Base-by-base conservation (phyloP, 768 basidiomycete species). In the Arthromyces matolae region DNA sequence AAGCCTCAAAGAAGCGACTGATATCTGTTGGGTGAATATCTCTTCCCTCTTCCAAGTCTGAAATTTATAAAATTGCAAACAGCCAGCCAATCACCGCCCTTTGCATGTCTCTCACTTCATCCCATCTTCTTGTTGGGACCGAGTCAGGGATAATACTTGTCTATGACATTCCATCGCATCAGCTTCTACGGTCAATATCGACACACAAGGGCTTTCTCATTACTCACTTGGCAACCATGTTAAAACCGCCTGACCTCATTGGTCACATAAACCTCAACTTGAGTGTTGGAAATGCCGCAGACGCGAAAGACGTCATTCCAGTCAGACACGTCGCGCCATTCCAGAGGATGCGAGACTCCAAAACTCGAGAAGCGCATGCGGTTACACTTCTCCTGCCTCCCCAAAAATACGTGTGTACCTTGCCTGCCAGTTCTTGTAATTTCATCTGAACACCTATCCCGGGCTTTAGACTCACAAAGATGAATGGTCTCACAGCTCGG, bases 161-260 rank as follows among this genome's bases (percentile, higher is more conserved):
- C 31, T 92, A 93, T 63, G 89, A 96, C 52, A 78, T 95, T 24
- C 81, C 90, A 2, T 95, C 95, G 0, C 90, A 93, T 60, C 94
- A 98, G 61, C 81, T 83, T 23, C 70, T 96, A 22, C 86, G 93
- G 37, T 86, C 87, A 22, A 82, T 97, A 54, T 77, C 80, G 14
- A 73, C 84, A 0, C 86, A 81, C 63, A 86, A 82, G 55, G 80
- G 81, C 35, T 62, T 80, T 56, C 65, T 79, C 25, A 83, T 97
- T 62, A 83, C 89, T 13, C 72, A 83, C 64, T 65, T 99, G 5
- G 68, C 77, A 36, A 87, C 89, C 3, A 76, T 98, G 68, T 74
- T 94, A 40, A 88, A 87, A 55, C 96, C 95, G 2, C 77, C 81
- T 14, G 94, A 98, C 64, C 77, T 98, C 34, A 74, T 91, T 47